A percentile compares a stretch with the other conserved stretches of the same genome.
Evolutionary conservation across 148 eudicot genomes (phyloP).

Genomic region (Camellia sinensis): DNA sequence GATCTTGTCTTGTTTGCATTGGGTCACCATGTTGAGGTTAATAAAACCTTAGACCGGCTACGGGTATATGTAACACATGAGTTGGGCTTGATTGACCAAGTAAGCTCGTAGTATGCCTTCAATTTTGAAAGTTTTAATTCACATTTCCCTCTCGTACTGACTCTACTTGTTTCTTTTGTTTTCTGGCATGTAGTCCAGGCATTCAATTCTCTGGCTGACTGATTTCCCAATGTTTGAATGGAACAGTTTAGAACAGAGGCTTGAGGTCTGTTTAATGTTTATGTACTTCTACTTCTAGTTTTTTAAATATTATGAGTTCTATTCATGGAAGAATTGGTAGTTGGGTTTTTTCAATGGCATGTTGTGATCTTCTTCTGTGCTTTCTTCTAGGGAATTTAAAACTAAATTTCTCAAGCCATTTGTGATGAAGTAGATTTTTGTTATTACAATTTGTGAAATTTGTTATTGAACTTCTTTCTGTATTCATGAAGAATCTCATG

Average conservation of each 20-base stretch:
- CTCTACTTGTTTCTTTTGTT: slow-evolving; percentile 14
- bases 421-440: not conserved
- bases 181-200: slow-evolving; percentile 50
- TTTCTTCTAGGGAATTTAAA: slow-evolving; percentile 1
- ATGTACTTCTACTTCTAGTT: not conserved
- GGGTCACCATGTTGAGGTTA: slow-evolving; percentile 65
- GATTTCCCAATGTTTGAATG: slow-evolving; percentile 99
- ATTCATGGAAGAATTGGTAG: not conserved
- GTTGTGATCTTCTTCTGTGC: not conserved
- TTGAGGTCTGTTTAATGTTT: slow-evolving; percentile 62
- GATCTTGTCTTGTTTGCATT: slow-evolving; percentile 90
- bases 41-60: slow-evolving; percentile 78
- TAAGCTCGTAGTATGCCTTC: slow-evolving; percentile 35
- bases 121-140: not conserved
- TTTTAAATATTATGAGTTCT: not conserved
- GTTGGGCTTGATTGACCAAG: slow-evolving; percentile 75
- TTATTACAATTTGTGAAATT: not conserved
- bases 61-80: slow-evolving; percentile 68
- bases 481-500: not conserved
- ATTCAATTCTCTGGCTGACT: slow-evolving; percentile 91
- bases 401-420: not conserved
- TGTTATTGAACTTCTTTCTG: not conserved
- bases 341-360: not conserved
- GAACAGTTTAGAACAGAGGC: slow-evolving; percentile 82
- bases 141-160: not conserved